Base-by-base conservation (phyloP, 495 filamentous ascomycete genomes). In the Rhypophila decipiens region DNA sequence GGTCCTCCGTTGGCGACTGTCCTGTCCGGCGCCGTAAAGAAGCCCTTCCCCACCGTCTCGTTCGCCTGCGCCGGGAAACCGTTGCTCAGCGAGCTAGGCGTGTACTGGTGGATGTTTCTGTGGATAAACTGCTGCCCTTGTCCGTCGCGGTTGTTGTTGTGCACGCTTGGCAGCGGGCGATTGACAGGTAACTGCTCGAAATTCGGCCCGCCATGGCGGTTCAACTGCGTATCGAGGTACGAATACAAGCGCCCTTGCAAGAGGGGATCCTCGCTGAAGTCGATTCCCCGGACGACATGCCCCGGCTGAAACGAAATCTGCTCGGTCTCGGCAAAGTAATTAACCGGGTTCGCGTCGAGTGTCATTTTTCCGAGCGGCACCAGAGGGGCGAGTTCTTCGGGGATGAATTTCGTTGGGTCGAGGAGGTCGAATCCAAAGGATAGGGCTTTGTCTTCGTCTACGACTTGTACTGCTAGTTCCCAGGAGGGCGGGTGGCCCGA, bases 271-370 rank as follows among this genome's bases (percentile, higher is more conserved):
- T 87, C 82, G 43, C 78, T 75, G 61, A 87, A 87, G 61, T 87
- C 83, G 53, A 89, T 70, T 24, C 85, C 84, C 35, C 82, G 73
- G 27, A 88, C 82, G 46, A 89, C 72, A 52, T 80, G 77, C 4
- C 73, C 77, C 12, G 77, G 77, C 66, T 72, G 75, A 53, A 75
- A 78, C 78, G 82, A 82, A 56, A 79, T 64, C 61, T 87, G 83
- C 61, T 88, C 86, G 0, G 83, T 85, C 60, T 88, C 86, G 9
- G 86, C 84, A 59, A 90, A 90, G 71, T 84, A 90, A 66, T 90
- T 88, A 24, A 60, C 69, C 0, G 83, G 79, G 64, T 90, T 90
- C 29, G 69, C 77, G 67, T 88, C 78, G 34, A 90, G 63, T 29
- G 76, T 78, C 69, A 90, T 69, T 50, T 80, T 76, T 39, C 86